Conservation (phyloP, 352 stramenopile genomes). For the Phytophthora palmivora region DNA sequence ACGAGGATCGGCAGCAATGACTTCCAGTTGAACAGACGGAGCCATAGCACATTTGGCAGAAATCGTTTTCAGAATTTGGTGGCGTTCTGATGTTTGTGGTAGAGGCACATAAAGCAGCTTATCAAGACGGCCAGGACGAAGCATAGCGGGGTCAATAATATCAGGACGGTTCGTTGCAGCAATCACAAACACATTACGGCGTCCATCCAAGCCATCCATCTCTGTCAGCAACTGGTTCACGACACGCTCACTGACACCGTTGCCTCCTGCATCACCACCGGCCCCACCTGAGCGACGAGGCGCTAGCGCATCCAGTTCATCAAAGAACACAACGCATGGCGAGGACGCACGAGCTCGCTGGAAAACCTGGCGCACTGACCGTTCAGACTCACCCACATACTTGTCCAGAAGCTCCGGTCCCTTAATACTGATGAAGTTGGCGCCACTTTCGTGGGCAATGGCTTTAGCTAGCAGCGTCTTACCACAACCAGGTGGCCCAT, state of each 20-base stretch:
- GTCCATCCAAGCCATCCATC: constrained; percentile 98
- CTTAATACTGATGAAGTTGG: constrained; percentile 99
- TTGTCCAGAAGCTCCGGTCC: constrained; percentile 99
- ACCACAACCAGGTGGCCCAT: constrained; percentile 97
- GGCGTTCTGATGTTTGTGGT: constrained; percentile 76
- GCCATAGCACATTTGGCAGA: constrained; percentile 75
- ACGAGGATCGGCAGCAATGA: constrained; percentile 90
- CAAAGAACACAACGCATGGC: constrained; percentile 99
- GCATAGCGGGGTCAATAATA: constrained; percentile 99
- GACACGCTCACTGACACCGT: constrained; percentile 94
- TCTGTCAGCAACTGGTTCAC: constrained; percentile 99
- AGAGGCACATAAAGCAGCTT: constrained; percentile 99
- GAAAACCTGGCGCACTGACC: constrained; percentile 96
- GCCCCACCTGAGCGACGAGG: constrained; percentile 88
- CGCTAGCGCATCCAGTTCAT: constrained; percentile 98
- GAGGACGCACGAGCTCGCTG: constrained; percentile 96
- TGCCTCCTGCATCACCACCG: constrained; percentile 66
- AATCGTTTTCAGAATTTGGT: constrained; percentile 94
- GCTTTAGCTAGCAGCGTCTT: constrained; percentile 99
- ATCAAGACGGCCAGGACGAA: constrained; percentile 97
- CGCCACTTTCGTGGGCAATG: constrained; percentile 97
- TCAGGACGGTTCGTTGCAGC: constrained; percentile 96
- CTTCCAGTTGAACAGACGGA: constrained; percentile 87
- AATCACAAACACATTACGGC: constrained; percentile 97
- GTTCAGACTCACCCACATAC: constrained; percentile 99